phyloP scores from a whole-genome alignment of 495 filamentous ascomycete species.

The Neurospora pannonica region DNA sequence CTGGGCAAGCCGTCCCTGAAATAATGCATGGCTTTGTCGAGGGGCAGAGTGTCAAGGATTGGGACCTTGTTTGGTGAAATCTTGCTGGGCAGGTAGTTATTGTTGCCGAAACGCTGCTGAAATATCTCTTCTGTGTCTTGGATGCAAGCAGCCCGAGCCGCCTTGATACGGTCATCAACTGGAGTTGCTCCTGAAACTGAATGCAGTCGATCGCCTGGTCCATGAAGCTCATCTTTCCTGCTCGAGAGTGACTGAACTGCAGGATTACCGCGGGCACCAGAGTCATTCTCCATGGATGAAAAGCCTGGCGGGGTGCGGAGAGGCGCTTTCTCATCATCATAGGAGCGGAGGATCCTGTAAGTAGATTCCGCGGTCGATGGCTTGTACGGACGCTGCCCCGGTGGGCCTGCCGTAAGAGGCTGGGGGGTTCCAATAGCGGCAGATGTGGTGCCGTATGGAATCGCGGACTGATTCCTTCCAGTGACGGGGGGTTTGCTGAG shows the following conservation, averaged over 20 bases:
- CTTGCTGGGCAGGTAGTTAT: not conserved
- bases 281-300: not conserved
- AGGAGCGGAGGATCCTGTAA: not conserved
- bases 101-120: not conserved
- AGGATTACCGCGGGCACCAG: not conserved
- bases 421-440: slow-evolving; percentile 28
- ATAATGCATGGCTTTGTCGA: slow-evolving; percentile 9
- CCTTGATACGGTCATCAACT: not conserved
- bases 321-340: not conserved
- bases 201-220: not conserved
- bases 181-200: not conserved
- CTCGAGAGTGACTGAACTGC: not conserved
- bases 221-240: not conserved
- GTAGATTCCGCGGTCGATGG: slow-evolving; percentile 20
- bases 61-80: not conserved
- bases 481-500: not conserved
- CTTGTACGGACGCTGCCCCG: slow-evolving; percentile 32
- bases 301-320: not conserved
- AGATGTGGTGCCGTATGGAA: slow-evolving; percentile 7
- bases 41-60: slow-evolving; percentile 15
- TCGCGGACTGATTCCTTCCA: slow-evolving; percentile 1
- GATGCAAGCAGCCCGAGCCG: not conserved
- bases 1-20: slow-evolving; percentile 10
- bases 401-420: slow-evolving; percentile 39
- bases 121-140: not conserved